phyloP scores from a whole-genome alignment of 1,139 yeast species.

The Candida sp. region DNA sequence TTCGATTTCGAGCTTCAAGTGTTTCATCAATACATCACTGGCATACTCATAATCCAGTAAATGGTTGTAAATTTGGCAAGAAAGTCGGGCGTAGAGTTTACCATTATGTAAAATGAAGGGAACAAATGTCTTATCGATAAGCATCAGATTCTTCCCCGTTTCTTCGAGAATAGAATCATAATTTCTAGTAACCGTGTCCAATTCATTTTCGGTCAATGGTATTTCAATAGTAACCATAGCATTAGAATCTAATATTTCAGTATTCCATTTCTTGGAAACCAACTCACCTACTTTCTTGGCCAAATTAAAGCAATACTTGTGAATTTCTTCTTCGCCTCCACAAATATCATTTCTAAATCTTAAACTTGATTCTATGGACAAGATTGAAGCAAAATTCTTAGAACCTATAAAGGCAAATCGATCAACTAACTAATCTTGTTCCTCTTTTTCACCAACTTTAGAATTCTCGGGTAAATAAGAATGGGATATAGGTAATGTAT shows the following conservation, averaged over 20 bases:
- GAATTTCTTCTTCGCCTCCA: constrained; percentile 60
- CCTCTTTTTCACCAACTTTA: constrained; percentile 16
- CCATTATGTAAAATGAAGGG: constrained; percentile 44
- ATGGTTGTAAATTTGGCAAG: constrained; percentile 61
- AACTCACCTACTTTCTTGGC: constrained; percentile 39
- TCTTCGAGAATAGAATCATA: constrained; percentile 7
- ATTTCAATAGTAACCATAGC: constrained; percentile 45
- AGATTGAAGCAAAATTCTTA: constrained; percentile 22
- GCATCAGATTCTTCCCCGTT: not conserved
- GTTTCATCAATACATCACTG: constrained; percentile 20
- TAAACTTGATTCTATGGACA: constrained; percentile 35
- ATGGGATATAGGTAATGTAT: constrained; percentile 59
- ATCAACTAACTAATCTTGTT: constrained; percentile 27
- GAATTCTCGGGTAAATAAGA: constrained; percentile 29
- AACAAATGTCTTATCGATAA: constrained; percentile 38
- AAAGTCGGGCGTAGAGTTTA: constrained; percentile 46
- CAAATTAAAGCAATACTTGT: constrained; percentile 43
- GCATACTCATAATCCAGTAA: constrained; percentile 50
- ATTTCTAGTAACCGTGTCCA: constrained; percentile 8
- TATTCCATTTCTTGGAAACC: constrained; percentile 36
- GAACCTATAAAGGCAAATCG: constrained; percentile 41
- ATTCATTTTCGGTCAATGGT: constrained; percentile 22
- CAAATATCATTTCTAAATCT: constrained; percentile 51
- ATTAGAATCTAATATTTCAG: constrained; percentile 26
- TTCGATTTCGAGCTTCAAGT: constrained; percentile 7